Conservation (phyloP, 2,329 filamentous ascomycete genomes). For the Colletotrichum melonis region DNA sequence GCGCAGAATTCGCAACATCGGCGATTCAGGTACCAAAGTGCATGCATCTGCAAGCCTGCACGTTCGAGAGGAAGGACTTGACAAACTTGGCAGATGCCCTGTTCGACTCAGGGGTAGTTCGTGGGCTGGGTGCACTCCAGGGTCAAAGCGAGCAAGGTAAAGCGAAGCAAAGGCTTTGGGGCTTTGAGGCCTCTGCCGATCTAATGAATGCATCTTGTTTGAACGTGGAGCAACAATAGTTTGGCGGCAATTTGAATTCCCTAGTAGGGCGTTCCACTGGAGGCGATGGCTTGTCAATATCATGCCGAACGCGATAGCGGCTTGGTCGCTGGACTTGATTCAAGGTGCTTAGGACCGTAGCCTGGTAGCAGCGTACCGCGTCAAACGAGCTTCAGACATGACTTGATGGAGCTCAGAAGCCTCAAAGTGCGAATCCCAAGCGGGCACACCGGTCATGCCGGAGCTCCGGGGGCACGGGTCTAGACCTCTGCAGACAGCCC, state of each 20-base stretch:
- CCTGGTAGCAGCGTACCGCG: neutral
- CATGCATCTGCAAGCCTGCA: conserved; percentile 10
- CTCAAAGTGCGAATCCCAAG: neutral
- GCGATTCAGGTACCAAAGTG: conserved; percentile 9
- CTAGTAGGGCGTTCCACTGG: neutral
- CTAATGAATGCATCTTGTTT: neutral
- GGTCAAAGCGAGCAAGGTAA: neutral
- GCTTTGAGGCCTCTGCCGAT: neutral
- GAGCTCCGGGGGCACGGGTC: conserved; percentile 12
- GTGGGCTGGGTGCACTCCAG: neutral
- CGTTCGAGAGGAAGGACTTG: neutral
- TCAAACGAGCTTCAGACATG: neutral
- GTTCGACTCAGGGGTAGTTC: neutral
- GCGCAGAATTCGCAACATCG: conserved; percentile 4
- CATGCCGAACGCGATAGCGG: neutral
- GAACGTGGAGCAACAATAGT: neutral
- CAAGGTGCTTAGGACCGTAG: neutral
- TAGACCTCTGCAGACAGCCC: neutral
- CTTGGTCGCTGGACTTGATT: neutral
- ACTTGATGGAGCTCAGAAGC: neutral
- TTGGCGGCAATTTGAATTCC: neutral
- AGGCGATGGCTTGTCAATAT: neutral
- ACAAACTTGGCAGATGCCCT: conserved; percentile 19
- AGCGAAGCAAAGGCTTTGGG: too few relatives aligned
- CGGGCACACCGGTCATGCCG: conserved; percentile 1